Evolutionary conservation across 257 asterid genomes (phyloP), one percentile per base, ranked within the genome.

Genomic region (Marsdenia floribunda): DNA sequence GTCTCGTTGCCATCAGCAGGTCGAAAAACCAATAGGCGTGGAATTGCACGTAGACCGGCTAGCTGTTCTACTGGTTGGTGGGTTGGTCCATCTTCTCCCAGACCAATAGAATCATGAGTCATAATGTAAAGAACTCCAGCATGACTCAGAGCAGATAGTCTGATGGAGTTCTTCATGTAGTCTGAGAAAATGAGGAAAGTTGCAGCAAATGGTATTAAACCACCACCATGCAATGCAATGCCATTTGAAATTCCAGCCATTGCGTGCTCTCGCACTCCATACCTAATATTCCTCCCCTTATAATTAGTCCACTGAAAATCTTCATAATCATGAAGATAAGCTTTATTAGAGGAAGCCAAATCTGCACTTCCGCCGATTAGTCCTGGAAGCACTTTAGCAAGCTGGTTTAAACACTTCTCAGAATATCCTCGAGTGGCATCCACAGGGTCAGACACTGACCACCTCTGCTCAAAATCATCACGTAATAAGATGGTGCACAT

Each of bases 331-430:
- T 83, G 85, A 26, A 87, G 81, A 74, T 81, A 68, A 53, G 73
- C 85, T 70, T 81, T 86, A 69, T 87, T 87, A 21, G 89, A 87
- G 64, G 85, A 82, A 21, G 88, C 84, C 13, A 87, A 89, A 68
- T 87, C 91, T n/a, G 89, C 91, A 77, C 91, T 87, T 58, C 91
- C 91, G 19, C 91, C 91, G 0, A 87, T 80, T 3, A 87, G 81
- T 47, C 91, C 91, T 1, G 91, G 91, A 10, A 87, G 88, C 54
- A 80, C 91, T 64, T 83, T 83, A 15, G 84, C 88, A 5, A 87
- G 87, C 22, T 65, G 55, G 81, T 87, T 87, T 72, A 87, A 74
- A 53, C 88, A 83, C 82, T 76, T 81, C 80, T 86, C 87, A 0
- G 89, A 87, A 78, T 83, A 82, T 49, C 85, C 88, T 73, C 89